Base-by-base conservation (phyloP, 2,329 filamentous ascomycete species). In the Pseudogymnoascus sp. region DNA sequence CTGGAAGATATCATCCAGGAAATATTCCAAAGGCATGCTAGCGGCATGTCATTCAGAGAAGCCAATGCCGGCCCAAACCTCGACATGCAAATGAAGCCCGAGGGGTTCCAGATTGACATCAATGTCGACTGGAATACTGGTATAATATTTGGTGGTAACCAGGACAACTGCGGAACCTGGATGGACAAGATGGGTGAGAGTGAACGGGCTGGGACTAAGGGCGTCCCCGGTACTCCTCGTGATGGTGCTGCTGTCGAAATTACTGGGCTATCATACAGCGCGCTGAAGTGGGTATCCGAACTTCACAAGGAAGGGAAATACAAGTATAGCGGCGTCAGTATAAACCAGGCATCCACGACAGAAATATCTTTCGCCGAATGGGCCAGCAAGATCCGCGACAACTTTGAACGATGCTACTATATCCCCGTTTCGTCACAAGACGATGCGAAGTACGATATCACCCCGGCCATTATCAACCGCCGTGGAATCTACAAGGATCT, bases 111-210 rank as follows among this genome's bases (percentile, higher is more conserved):
- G 69, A 90, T 96, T 65, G 85, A 94, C 62, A 87, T 97, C 66
- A 83, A 88, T 62, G 89, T 95, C 9, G 92, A 99, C 71, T 97
- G 92, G 92, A 77, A 82, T 30, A 94, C 85, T 4, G 95, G 94
- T 19, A 82, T 99, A 64, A 86, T 99, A 61, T 96, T 95, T 69
- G 94, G 95, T 60, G 94, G 95, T 33, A 97, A 90, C 69, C 92
- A 96, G 70, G 81, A 77, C 74, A 99, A 99, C 73, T 99, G 95
- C 68, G 94, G 94, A 58, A 99, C 94, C 1, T 99, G 94, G 94
- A 96, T 96, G 91, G 94, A 99, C 79, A 99, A 99, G 81, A 99
- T 99, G 94, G 94, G 94, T n/a, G 94, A 99, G 73, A 96, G 91
- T 63, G 84, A 89, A 64, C 89, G 86, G 63, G 94, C 95, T 13